Evolutionary conservation across 495 filamentous ascomycete genomes (phyloP), one percentile per base, ranked within the genome.

Genomic region (Penicillium egyptiacum): DNA sequence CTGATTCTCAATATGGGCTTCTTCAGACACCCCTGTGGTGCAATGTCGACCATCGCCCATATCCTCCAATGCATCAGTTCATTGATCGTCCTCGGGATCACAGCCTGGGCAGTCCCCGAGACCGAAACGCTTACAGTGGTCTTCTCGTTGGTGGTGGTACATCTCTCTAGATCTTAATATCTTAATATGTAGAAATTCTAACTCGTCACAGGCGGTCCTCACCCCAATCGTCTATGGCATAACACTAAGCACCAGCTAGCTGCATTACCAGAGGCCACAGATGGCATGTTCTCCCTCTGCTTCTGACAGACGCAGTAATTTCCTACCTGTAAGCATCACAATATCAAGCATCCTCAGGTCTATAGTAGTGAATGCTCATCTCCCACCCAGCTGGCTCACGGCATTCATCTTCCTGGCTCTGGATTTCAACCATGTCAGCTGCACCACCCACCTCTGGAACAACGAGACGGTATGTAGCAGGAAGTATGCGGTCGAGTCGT

Each of bases 51-150:
- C 3, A 39, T 62, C 45, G 62, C 59, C 35, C 64, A 58, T 31
- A 35, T 49, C 9, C 14, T 67, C 9, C 55, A 67, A 44, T 50
- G 30, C 9, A 7, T 53, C 41, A 67, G 61, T 19, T 47, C 64
- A n/a, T 26, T 66, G 4, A 35, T 66, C 20, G 58, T 66, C 10
- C 52, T 66, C n/a, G 64, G 61, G 10, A 64, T 66, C 52, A 61
- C 55, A 23, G 64, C 51, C 22, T 66, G 64, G 64, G 61, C 64
- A 47, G 57, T 40, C 31, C 35, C 28, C 11, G 42, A 55, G 0
- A 61, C 64, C 1, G 64, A 66, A 26, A 57, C 61, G 1, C 45
- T 66, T 9, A 61, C 64, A n/a, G 64, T 66, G 16, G 64, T 66
- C 16, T 66, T 43, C 17, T 28, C 61, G 9, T 28, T 66, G 11